Conservation (phyloP, 106 monocot genomes). For the Posidonia australis region DNA sequence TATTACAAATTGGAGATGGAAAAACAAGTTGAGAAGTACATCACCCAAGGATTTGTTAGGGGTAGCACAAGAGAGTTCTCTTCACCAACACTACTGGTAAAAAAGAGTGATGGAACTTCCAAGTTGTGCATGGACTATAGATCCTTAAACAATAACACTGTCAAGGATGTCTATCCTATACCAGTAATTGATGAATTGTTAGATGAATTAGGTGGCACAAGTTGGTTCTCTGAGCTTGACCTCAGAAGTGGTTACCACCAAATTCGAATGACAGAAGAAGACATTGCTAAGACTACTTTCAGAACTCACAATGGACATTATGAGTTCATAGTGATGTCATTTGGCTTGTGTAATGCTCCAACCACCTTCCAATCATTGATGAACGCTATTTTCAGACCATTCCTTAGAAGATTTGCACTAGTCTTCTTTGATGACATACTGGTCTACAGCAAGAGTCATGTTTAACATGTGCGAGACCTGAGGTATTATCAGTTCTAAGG, state of each 20-base stretch:
- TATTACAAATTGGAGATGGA: no score
- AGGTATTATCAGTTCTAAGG: no score
- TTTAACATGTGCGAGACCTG: no score
- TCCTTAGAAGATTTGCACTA: neutral
- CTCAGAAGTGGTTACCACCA: neutral
- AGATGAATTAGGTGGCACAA: neutral
- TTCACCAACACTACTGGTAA: neutral
- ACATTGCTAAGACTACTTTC: neutral
- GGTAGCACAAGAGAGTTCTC: no score
- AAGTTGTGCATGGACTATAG: constrained; percentile 17
- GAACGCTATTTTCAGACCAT: constrained; percentile 1
- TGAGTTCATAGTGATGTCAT: constrained; percentile 6
- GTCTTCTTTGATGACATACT: constrained; percentile 14
- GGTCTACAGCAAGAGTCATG: no score
- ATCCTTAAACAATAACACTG: neutral
- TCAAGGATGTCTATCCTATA: neutral
- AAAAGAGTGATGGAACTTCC: constrained; percentile 14
- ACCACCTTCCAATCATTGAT: constrained; percentile 4
- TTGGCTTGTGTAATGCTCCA: constrained; percentile 5
- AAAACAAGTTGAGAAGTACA: no score
- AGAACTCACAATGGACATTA: neutral
- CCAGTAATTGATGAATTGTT: neutral
- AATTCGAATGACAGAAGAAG: neutral
- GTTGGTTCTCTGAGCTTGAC: neutral
- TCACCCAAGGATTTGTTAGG: no score